phyloP scores from a whole-genome alignment of 2,329 filamentous ascomycete species.

The Rhytidhysteron rufulum region DNA sequence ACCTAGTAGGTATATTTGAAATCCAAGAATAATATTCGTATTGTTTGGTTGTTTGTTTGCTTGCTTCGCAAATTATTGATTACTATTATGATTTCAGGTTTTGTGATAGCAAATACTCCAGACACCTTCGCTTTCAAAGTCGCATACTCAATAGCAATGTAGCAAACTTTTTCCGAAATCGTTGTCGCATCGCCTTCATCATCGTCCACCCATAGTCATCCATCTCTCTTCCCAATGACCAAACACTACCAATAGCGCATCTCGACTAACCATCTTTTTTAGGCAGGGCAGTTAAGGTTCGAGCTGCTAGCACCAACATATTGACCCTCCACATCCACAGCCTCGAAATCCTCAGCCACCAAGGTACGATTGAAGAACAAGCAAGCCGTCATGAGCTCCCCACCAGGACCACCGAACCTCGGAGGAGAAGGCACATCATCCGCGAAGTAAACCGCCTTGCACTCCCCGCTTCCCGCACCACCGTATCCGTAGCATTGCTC shows the following conservation, averaged over 20 bases:
- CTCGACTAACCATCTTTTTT: no score
- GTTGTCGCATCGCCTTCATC: no score
- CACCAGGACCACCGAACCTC: constrained; percentile 29
- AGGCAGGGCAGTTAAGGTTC: constrained; percentile 23
- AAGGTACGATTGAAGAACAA: constrained; percentile 31
- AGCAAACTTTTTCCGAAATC: no score
- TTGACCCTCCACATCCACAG: constrained; percentile 22
- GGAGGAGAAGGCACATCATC: constrained; percentile 33
- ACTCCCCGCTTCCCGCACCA: constrained; percentile 21
- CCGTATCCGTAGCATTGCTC: constrained; percentile 42
- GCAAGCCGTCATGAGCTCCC: constrained; percentile 30
- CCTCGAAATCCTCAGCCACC: constrained; percentile 24
- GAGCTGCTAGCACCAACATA: constrained; percentile 28
- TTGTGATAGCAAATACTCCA: no score
- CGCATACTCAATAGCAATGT: no score
- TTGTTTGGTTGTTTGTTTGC: no score
- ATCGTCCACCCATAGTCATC: no score
- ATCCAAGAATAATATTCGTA: no score
- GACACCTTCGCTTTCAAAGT: no score
- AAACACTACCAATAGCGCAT: not conserved
- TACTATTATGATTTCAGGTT: no score
- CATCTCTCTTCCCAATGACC: not conserved
- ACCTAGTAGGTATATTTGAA: no score
- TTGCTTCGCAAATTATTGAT: no score
- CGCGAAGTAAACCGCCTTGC: constrained; percentile 34